A percentile compares a stretch with the other conserved stretches of the same genome.
phyloP scores from a whole-genome alignment of 2,329 filamentous ascomycete species.

The Fusarium sp. region DNA sequence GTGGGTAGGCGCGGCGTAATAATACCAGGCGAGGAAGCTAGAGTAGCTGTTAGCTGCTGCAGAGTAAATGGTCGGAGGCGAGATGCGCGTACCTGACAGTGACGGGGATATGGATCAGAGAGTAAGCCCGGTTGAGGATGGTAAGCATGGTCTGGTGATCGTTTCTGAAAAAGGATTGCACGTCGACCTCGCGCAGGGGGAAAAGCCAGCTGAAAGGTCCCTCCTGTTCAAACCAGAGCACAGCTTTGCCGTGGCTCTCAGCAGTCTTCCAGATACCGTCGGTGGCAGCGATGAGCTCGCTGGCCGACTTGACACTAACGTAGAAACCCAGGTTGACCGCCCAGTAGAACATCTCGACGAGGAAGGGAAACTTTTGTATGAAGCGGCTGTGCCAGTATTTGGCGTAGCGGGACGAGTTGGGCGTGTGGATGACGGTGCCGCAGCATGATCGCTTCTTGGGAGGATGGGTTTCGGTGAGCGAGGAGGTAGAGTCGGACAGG shows the following conservation, averaged over 20 bases:
- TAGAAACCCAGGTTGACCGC: slow-evolving; percentile 73
- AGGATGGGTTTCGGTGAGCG: slow-evolving; percentile 47
- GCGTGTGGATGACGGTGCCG: slow-evolving; percentile 62
- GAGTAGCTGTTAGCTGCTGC: neutral
- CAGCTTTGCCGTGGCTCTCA: slow-evolving; percentile 64
- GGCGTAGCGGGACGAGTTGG: slow-evolving; percentile 70
- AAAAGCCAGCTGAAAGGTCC: slow-evolving; percentile 62
- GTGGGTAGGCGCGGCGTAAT: slow-evolving; percentile 62
- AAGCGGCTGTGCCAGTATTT: slow-evolving; percentile 70
- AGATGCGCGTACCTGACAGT: slow-evolving; percentile 61
- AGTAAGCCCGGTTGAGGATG: slow-evolving; percentile 67
- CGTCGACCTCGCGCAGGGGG: slow-evolving; percentile 61
- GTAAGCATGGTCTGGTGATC: slow-evolving; percentile 64
- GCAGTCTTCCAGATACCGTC: slow-evolving; percentile 65
- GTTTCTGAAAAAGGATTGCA: slow-evolving; percentile 68
- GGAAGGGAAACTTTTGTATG: slow-evolving; percentile 73
- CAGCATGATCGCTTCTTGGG: slow-evolving; percentile 63
- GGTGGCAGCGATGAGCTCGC: slow-evolving; percentile 50
- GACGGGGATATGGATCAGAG: slow-evolving; percentile 69
- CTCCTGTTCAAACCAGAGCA: slow-evolving; percentile 66
- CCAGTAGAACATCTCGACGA: slow-evolving; percentile 82
- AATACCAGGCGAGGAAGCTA: slow-evolving; percentile 73
- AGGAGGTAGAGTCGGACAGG: slow-evolving; percentile 9
- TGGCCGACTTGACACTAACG: slow-evolving; percentile 45
- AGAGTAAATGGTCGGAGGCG: slow-evolving; percentile 21